phyloP scores from a whole-genome alignment of 148 eudicot genomes.

The Nepenthes gracilis region DNA sequence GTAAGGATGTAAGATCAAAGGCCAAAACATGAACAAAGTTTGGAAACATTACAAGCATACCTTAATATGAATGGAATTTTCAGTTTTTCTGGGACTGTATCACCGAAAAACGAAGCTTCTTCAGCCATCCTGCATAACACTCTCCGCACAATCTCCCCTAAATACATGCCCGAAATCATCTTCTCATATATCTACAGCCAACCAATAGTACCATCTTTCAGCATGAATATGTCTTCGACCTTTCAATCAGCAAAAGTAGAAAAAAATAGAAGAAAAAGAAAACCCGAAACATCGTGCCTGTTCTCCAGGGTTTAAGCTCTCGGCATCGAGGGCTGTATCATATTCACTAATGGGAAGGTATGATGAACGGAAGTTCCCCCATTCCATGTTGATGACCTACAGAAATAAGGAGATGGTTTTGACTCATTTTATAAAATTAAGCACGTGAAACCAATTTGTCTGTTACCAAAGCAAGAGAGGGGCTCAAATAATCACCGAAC shows the following conservation, averaged over 20 bases:
- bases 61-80: slow-evolving; percentile 4
- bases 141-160: slow-evolving; percentile 12
- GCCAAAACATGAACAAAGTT: not conserved
- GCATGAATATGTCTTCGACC: not conserved
- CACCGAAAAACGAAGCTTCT: slow-evolving; percentile 15
- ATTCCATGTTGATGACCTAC: slow-evolving; percentile 14
- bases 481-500: not conserved
- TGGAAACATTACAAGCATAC: not conserved
- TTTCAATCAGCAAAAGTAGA: not conserved
- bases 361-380: slow-evolving; percentile 15
- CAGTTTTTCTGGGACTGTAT: slow-evolving; percentile 3
- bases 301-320: slow-evolving; percentile 16
- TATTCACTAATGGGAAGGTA: slow-evolving; percentile 11
- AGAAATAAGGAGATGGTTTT: not conserved
- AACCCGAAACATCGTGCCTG: slow-evolving; percentile 1
- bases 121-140: slow-evolving; percentile 9
- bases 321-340: slow-evolving; percentile 11
- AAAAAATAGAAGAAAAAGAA: not conserved
- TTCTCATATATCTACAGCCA: slow-evolving; percentile 13
- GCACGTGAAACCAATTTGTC: no score
- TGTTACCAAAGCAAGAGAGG: not conserved
- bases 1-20: not conserved
- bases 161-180: slow-evolving; percentile 15
- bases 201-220: not conserved
- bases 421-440: not conserved